phyloP scores from a whole-genome alignment of 78 protist genomes.

The Guillardia theta region DNA sequence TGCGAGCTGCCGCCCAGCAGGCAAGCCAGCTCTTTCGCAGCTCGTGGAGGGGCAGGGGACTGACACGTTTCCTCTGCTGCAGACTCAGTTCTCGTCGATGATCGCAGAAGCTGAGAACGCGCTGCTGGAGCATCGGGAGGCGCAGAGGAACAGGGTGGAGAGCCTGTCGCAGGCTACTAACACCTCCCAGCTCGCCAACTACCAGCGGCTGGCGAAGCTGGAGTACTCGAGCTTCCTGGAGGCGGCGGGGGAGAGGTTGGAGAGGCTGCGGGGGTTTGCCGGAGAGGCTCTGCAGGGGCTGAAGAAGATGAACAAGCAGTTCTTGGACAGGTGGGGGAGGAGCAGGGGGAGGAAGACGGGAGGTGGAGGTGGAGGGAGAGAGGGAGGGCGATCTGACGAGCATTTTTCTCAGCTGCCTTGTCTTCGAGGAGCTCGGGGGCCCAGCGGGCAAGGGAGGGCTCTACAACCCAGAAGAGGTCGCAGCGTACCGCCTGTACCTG shows the following conservation, averaged over 20 bases:
- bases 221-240: not conserved
- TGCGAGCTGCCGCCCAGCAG: not conserved
- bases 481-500: not conserved
- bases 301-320: not conserved
- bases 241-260: not conserved
- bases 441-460: not conserved
- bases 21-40: not conserved
- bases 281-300: not conserved
- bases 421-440: slow-evolving; percentile 21
- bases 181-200: slow-evolving; percentile 29
- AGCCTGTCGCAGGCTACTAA: not conserved
- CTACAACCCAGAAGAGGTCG: slow-evolving; percentile 7
- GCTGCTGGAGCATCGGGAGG: not conserved
- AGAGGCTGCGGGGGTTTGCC: not conserved
- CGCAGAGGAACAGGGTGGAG: not conserved
- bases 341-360: no score
- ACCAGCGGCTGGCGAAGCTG: not conserved
- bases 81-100: not conserved
- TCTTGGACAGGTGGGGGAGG: not conserved
- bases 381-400: no score
- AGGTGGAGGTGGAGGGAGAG: no score
- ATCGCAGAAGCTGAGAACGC: not conserved
- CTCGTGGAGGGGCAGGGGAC: not conserved
- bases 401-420: no score
- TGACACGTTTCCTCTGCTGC: not conserved